Conservation (phyloP, 73 alveolate genomes). For the Paramecium biaurelia region DNA sequence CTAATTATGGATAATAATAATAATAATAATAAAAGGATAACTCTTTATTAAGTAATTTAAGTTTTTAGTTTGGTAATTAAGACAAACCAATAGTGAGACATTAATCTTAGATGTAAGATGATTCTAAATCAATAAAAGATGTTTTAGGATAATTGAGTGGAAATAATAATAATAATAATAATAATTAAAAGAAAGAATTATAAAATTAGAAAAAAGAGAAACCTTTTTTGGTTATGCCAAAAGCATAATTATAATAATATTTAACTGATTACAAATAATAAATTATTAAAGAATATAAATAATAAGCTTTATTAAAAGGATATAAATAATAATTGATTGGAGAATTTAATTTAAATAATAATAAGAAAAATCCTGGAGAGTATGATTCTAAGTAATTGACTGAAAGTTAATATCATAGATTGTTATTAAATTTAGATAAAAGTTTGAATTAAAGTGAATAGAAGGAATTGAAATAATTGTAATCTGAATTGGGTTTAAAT, state of each 20-base stretch:
- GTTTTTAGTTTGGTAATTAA: neutral
- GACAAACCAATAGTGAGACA: neutral
- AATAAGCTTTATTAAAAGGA: constrained; percentile 46
- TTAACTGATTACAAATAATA: neutral
- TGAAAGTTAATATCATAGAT: neutral
- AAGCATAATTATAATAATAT: neutral
- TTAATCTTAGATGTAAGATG: neutral
- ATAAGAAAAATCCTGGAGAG: neutral
- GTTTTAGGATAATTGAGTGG: neutral
- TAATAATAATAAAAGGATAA: neutral
- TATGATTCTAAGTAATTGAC: neutral
- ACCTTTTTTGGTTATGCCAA: constrained; percentile 50
- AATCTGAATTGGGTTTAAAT: neutral
- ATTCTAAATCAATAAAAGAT: neutral
- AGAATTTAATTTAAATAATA: neutral
- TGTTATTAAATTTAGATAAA: neutral
- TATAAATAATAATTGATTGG: neutral
- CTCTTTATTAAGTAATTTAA: neutral
- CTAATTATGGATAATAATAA: neutral
- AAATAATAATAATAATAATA: neutral
- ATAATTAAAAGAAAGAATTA: neutral
- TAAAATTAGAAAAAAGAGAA: neutral
- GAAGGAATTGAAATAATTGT: neutral
- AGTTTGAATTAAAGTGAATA: neutral
- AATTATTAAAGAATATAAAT: constrained; percentile 2